Percentiles rank a stretch among this genome's conserved stretches.
Evolutionary conservation across 2,329 filamentous ascomycete species (phyloP).

Genomic region (Fusarium sp.): DNA sequence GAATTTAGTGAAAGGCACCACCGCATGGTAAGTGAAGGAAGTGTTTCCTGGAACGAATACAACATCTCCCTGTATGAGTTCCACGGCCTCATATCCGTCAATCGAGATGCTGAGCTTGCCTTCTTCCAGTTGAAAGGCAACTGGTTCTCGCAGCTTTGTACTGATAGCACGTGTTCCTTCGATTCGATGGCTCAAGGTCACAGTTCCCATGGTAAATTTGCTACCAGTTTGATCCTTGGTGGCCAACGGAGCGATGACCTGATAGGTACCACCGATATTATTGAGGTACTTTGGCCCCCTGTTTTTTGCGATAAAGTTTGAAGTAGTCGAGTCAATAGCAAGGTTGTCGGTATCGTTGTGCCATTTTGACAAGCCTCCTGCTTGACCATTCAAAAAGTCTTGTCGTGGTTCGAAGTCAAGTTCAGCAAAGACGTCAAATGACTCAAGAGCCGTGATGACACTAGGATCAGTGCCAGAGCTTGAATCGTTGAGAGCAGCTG

Average conservation of each 20-base stretch:
- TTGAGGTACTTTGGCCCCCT: background rate
- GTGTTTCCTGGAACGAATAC: background rate
- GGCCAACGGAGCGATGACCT: background rate
- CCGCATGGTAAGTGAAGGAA: background rate
- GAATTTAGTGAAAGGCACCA: background rate
- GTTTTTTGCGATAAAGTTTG: background rate
- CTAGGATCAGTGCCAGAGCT: background rate
- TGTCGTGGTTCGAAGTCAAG: background rate
- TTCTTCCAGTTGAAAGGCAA: background rate
- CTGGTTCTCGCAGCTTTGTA: background rate
- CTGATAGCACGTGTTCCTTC: background rate
- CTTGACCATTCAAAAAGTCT: background rate
- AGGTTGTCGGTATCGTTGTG: background rate
- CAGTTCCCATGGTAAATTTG: background rate
- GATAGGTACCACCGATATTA: background rate
- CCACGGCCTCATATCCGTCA: background rate
- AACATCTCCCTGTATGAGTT: background rate
- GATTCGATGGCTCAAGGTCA: background rate
- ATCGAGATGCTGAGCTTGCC: background rate
- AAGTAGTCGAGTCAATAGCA: background rate
- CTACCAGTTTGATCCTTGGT: background rate
- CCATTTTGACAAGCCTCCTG: background rate
- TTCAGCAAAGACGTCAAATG: background rate
- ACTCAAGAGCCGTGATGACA: background rate
- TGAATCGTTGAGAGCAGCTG: background rate